phyloP scores from a whole-genome alignment of 768 basidiomycete species.

The Suillus lakei region DNA sequence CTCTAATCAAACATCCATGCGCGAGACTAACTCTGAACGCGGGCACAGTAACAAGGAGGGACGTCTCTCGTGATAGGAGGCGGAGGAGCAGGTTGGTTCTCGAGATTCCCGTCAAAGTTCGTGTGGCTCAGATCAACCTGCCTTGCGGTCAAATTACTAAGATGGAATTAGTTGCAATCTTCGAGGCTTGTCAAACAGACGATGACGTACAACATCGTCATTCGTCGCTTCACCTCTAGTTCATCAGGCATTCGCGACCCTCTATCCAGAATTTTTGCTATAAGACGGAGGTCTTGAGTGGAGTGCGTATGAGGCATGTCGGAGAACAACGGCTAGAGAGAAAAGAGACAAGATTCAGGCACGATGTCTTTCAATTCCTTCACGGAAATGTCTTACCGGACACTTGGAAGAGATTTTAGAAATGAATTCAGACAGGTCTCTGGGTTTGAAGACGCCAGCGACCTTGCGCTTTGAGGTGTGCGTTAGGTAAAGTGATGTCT shows the following conservation, averaged over 20 bases:
- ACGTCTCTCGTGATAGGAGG: neutral
- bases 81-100: neutral
- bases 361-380: constrained; percentile 22
- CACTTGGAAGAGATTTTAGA: constrained; percentile 44
- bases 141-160: constrained; percentile 2
- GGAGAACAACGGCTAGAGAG: constrained; percentile 45
- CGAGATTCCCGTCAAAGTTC: neutral
- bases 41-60: constrained; percentile 1
- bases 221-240: constrained; percentile 42
- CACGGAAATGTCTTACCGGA: constrained; percentile 39
- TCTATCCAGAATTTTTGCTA: constrained; percentile 60
- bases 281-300: constrained; percentile 47
- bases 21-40: constrained; percentile 8
- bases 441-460: constrained; percentile 57
- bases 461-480: constrained; percentile 54
- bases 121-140: neutral
- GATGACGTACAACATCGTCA: constrained; percentile 52
- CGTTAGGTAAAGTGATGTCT: constrained; percentile 67
- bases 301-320: constrained; percentile 49
- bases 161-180: neutral
- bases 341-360: neutral
- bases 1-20: neutral
- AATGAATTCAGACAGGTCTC: constrained; percentile 64
- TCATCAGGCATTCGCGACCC: constrained; percentile 41
- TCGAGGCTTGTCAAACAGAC: neutral